These are phyloP conservation scores for Lentinula boryana DNA, from an alignment of 768 basidiomycete species.

Conservation along the genomic window DNA sequence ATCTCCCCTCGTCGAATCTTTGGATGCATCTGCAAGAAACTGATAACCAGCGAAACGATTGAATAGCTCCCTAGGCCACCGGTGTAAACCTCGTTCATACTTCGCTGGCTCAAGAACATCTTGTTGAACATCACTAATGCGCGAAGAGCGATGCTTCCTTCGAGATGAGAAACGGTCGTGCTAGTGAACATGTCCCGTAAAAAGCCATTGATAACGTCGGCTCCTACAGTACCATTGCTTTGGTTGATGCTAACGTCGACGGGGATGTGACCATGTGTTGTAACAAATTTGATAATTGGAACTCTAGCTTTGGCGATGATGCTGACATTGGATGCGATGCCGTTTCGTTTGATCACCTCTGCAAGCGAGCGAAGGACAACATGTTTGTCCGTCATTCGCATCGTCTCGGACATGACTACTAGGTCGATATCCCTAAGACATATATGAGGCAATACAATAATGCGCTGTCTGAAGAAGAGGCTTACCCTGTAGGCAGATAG, in stretches of 20 bases:
- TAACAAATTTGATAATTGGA: constrained; percentile 94
- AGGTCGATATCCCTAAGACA: constrained; percentile 84
- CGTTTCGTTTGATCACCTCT: constrained; percentile 63
- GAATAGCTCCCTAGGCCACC: constrained; percentile 94
- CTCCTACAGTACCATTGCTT: not conserved
- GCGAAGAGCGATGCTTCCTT: constrained; percentile 68
- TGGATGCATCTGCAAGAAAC: constrained; percentile 97
- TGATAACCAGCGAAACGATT: constrained; percentile 88
- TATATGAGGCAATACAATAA: constrained; percentile 12
- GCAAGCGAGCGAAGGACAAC: constrained; percentile 74
- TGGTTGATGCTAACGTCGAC: constrained; percentile 5
- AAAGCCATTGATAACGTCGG: not conserved
- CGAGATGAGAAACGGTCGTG: constrained; percentile 61
- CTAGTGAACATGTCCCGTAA: not conserved
- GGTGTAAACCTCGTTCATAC: constrained; percentile 97
- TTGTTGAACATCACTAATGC: constrained; percentile 86
- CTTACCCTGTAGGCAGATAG: constrained; percentile 89
- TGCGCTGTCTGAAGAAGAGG: constrained; percentile 3
- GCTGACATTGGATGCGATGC: constrained; percentile 73
- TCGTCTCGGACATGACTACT: constrained; percentile 74
- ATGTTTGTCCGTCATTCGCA: constrained; percentile 66
- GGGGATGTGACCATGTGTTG: constrained; percentile 25
- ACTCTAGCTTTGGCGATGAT: constrained; percentile 93
- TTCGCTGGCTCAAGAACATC: constrained; percentile 80
- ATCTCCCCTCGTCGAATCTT: constrained; percentile 88